Base-by-base conservation (phyloP, 176 grass and related monocot species). In the Lolium rigidum region DNA sequence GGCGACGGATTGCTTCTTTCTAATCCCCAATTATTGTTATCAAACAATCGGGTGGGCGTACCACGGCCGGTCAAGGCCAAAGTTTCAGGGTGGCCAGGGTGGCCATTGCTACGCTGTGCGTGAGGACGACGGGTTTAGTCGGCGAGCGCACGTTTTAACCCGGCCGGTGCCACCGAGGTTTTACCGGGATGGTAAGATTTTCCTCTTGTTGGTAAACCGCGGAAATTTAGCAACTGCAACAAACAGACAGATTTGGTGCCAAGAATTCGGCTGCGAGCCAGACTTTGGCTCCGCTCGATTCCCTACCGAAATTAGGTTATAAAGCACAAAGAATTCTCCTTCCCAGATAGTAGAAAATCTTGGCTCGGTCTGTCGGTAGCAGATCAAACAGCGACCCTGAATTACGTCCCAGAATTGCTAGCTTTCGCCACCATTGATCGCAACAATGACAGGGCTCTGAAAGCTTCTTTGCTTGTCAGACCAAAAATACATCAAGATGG, bases 11-110 rank as follows among this genome's bases (percentile, higher is more conserved):
- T 60, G 25, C 46, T 48, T 38, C 48, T 21, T 21, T 22, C 48
- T 35, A 44, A 44, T 79, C 78, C 61, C 49, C 58, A 55, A 55
- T 55, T 55, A 55, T 55, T 55, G 18, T 10, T 31, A 16, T 5
- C 1, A 35, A 35, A 83, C 49, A 16, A 74, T 66, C 58, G 44
- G 65, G 44, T 41, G 50, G 38, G 16, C 65, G 84, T 79, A 47
- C 74, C 61, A 62, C 70, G 35, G 20, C 35, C 41, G 61, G 84
- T 83, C 84, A 87, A 75, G 70, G 68, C 76, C 68, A 84, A 87
- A 87, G 80, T 67, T 48, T 87, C 28, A 9, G 31, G 22, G 31
- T n/a, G n/a, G n/a, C n/a, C n/a, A n/a, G n/a, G n/a, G n/a, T 43
- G 20, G 24, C 63, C 63, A 66, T 66, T 66, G 25, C 25, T 35